These are phyloP conservation scores for Artomyces pyxidatus DNA, from an alignment of 768 basidiomycete species.

Conservation along the genomic window DNA sequence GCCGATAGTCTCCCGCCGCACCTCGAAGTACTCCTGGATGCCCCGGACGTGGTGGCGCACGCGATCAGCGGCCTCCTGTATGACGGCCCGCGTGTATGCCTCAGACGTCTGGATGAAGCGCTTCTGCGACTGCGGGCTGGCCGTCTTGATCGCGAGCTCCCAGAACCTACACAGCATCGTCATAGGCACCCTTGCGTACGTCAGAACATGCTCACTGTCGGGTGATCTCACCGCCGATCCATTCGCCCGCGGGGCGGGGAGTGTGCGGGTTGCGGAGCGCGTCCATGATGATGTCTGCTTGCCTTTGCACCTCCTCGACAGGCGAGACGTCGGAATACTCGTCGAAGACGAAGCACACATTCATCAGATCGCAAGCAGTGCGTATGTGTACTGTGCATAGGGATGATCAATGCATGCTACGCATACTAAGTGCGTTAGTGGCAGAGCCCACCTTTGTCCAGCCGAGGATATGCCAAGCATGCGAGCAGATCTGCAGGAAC, in stretches of 20 bases:
- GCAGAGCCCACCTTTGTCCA: slow-evolving; percentile 5
- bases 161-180: slow-evolving; percentile 5
- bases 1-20: background rate
- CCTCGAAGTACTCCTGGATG: slow-evolving; percentile 2
- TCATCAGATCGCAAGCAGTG: slow-evolving; percentile 3
- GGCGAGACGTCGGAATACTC: slow-evolving; percentile 7
- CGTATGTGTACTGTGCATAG: slow-evolving; percentile 3
- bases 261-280: slow-evolving; percentile 10
- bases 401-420: too few relatives aligned
- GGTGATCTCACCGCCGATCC: slow-evolving; percentile 7
- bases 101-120: slow-evolving; percentile 1
- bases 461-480: slow-evolving; percentile 19
- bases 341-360: slow-evolving; percentile 9
- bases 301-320: background rate
- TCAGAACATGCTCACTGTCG: slow-evolving; percentile 3
- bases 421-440: background rate
- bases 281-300: slow-evolving; percentile 9
- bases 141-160: slow-evolving; percentile 5
- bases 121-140: slow-evolving; percentile 1
- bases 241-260: slow-evolving; percentile 6
- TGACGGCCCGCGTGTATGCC: background rate
- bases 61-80: background rate
- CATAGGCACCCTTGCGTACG: background rate
- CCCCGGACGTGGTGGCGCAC: background rate
- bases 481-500: slow-evolving; percentile 15